Base-by-base conservation (phyloP, 306 rosid genomes). In the Fragaria nilgerrensis region DNA sequence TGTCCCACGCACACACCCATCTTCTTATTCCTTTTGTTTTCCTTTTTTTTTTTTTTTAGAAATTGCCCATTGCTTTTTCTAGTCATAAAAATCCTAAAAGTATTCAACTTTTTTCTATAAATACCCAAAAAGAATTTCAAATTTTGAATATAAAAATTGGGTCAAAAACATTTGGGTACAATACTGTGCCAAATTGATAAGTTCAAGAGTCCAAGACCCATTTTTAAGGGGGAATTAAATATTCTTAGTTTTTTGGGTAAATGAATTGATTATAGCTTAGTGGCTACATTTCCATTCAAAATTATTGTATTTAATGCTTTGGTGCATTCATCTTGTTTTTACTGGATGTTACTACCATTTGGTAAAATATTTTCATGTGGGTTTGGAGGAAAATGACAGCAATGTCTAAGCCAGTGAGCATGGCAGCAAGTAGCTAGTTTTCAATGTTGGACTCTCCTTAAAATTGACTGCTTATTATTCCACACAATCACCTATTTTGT, bases 1-100 rank as follows among this genome's bases (percentile, higher is more conserved):
- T 25, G 69, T 59, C 77, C 77, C 58, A 74, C 53, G 25, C 53
- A 41, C 25, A 39, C 41, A 62, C 68, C 68, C 68, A 29, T 63
- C 68, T 63, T 63, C n/a, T 43, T 9, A 9, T 43, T 43, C 12
- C 9, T 8, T 43, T 43, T 10, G 0, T 23, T 55, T 7, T n/a
- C 8, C 3, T 2, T 7, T n/a, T 7, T n/a, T n/a, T 5, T 55
- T 55, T 53, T 15, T 0, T 50, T 5, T 5, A 62, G 20, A 8
- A 53, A 53, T 6, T 53, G 34, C 5, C 43, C 43, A 3, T 55
- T 14, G 5, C 41, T 41, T 39, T 58, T 56, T 41, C 16, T 39
- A 7, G 9, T 7, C 43, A 39, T 39, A 39, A 39, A 37, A 37
- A 4, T 50, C 23, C 47, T 5, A 74, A 74, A 74, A 25, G 29